Evolutionary conservation across 257 asterid genomes (phyloP), one percentile per base, ranked within the genome.

Genomic region (Scutellaria baicalensis): DNA sequence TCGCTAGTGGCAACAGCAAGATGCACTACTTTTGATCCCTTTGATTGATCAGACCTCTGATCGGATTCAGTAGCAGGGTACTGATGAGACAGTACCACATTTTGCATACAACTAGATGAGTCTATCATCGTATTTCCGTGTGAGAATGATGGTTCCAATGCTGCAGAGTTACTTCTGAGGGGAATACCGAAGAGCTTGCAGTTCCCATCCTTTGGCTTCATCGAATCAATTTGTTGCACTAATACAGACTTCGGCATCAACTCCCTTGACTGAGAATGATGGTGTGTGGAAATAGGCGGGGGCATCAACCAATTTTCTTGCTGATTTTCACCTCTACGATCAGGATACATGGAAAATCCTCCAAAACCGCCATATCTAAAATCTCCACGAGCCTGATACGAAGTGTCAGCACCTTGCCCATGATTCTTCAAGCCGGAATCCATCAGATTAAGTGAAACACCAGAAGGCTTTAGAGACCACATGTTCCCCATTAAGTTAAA

Each of bases 121-220:
- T 79, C 85, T 14, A 20, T 69, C 58, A 9, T 55, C 61, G 72
- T 47, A 71, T 77, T 78, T 69, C 72, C 77, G 13, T 59, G 82
- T 10, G 83, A 57, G 56, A 58, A 23, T 56, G 78, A 70, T 39
- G 86, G 76, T 67, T 90, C 93, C 47, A 50, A 36, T 27, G 80
- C 69, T 17, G 47, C 64, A 70, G 90, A 47, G 42, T 75, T 84
- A 71, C 84, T 82, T 64, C 45, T 49, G 59, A 93, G 96, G 49
- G 96, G 87, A 66, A 86, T 73, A 45, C 99, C 99, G 58, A 94
- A 94, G 69, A 94, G 85, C 83, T 88, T 94, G 85, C 89, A 91
- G 72, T 80, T 84, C 70, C 86, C 88, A 38, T 86, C 96, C 76
- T 81, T 87, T 6, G 89, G 85, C 69, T 81, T 89, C 54, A 68